Evolutionary conservation across 2,329 filamentous ascomycete genomes (phyloP), one percentile per base, ranked within the genome.

Genomic region (Fusarium euwallaceae): DNA sequence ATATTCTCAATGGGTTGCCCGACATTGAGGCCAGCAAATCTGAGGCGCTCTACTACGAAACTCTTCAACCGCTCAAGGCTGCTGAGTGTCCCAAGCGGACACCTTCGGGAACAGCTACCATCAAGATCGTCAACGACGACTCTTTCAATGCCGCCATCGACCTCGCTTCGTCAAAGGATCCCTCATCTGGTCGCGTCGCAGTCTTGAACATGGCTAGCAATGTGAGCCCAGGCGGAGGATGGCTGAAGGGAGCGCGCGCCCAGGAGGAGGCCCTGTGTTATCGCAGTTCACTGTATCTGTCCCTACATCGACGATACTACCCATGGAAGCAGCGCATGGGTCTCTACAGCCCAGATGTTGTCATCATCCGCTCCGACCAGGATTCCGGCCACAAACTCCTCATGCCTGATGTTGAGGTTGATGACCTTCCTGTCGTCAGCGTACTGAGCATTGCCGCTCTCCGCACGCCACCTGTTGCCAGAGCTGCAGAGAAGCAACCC

Each of bases 211-310:
- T 93, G 83, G 92, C 92, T 17, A 92, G 89, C 61, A 86, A 88
- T 56, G 75, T 80, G 4, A 80, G 78, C 16, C 86, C 89, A 0
- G 92, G 92, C n/a, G 92, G 92, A 22, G 91, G 91, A 20, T 94
- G 91, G 87, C 79, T 87, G 6, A 86, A 86, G 41, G 92, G 92
- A 39, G 85, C 90, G 64, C 81, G 88, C 34, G 92, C 92, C 0
- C 92, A 94, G 80, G 92, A 94, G 82, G 92, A 94, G 83, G 87
- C 89, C 4, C 85, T 94, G 8, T 94, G 91, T 82, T 92, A 91
- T 78, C 88, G 92, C 51, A 90, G 87, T 55, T 88, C 88, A 1
- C 86, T 91, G 9, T 86, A 81, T 32, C 77, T 86, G 34, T 87
- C 87, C 22, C 82, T 91, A 1, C 82, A 85, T 67, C 73, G 78